A percentile compares a stretch with the other conserved stretches of the same genome.
phyloP scores from a whole-genome alignment of 176 grass and related monocot species.

The Lolium perenne region DNA sequence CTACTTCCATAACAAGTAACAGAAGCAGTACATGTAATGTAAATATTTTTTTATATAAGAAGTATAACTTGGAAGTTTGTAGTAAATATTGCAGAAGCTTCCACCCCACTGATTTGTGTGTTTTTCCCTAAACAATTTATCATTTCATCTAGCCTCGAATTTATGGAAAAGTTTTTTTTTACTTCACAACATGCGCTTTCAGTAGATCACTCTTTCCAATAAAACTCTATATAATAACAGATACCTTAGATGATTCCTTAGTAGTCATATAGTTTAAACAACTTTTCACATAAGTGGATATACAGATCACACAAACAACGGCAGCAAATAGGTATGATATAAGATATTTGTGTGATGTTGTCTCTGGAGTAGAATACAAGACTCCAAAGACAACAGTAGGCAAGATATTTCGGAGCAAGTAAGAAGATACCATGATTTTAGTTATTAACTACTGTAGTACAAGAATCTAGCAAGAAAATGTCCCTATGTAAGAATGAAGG shows the following conservation, averaged over 20 bases:
- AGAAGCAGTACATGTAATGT: not conserved
- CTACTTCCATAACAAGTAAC: not conserved
- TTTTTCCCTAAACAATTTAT: not conserved
- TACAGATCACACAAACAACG: no score
- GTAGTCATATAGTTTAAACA: not conserved
- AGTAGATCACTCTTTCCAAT: not conserved
- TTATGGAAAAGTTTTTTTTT: not conserved
- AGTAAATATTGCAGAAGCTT: not conserved
- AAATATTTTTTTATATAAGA: not conserved
- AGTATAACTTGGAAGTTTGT: not conserved
- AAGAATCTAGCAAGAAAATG: not conserved
- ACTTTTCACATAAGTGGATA: no score
- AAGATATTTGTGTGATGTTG: no score
- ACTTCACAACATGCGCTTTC: not conserved
- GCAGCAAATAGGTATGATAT: no score
- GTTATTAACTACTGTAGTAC: no score
- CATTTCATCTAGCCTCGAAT: slow-evolving; percentile 19
- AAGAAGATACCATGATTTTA: not conserved
- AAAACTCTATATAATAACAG: not conserved
- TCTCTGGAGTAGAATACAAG: not conserved
- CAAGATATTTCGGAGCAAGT: slow-evolving; percentile 14
- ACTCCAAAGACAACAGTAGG: no score
- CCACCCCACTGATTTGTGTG: not conserved
- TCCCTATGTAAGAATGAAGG: not conserved
- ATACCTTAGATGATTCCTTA: not conserved